phyloP scores from a whole-genome alignment of 495 filamentous ascomycete species.

The Hypoxylon crocopeplum region DNA sequence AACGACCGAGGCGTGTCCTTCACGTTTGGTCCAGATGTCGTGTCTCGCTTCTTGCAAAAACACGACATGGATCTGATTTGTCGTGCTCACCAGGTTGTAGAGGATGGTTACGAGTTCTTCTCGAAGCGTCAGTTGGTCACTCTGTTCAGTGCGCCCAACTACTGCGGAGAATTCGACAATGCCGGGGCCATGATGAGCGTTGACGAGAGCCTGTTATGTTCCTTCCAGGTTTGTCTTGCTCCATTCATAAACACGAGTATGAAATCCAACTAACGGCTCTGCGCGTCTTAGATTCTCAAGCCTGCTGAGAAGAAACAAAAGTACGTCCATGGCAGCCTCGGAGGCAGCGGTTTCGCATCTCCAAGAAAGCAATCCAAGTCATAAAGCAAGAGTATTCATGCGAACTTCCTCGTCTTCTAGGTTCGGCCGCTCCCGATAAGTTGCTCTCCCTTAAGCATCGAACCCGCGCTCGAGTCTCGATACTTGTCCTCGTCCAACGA shows the following conservation, averaged over 20 bases:
- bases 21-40: conserved; percentile 98
- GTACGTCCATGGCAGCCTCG: conserved; percentile 94
- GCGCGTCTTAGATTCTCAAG: conserved; percentile 81
- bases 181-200: conserved; percentile 99
- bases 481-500: conserved; percentile 39
- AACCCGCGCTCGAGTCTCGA: conserved; percentile 33
- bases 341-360: conserved; percentile 86
- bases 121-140: conserved; percentile 97
- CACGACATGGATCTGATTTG: conserved; percentile 99
- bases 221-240: conserved; percentile 84
- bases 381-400: conserved; percentile 72
- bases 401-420: conserved; percentile 88
- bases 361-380: conserved; percentile 88
- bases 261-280: conserved; percentile 4
- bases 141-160: conserved; percentile 97
- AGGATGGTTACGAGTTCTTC: conserved; percentile 99
- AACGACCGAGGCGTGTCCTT: conserved; percentile 99
- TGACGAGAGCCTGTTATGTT: conserved; percentile 98
- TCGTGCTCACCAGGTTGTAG: conserved; percentile 97
- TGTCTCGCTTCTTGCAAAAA: conserved; percentile 97
- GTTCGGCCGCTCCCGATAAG: conserved; percentile 91
- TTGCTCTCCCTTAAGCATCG: conserved; percentile 34
- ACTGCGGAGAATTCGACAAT: conserved; percentile 99
- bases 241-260: not conserved
- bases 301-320: conserved; percentile 99